phyloP scores from a whole-genome alignment of 208 protist genomes.

The Leishmania turanica region DNA sequence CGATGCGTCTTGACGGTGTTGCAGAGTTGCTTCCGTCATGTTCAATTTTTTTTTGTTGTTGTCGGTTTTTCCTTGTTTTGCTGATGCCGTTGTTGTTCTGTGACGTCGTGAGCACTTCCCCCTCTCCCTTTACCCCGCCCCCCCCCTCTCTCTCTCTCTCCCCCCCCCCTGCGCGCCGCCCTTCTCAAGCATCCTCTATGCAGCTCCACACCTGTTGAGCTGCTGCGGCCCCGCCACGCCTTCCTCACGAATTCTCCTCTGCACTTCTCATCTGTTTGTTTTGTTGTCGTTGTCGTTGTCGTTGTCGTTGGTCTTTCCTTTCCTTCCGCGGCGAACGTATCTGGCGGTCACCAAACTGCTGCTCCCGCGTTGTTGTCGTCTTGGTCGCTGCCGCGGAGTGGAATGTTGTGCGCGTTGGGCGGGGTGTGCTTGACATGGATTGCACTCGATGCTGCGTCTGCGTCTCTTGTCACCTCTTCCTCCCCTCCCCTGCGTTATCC shows the following conservation, averaged over 20 bases:
- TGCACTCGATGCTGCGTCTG: constrained; percentile 1
- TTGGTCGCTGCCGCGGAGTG: too few species aligned
- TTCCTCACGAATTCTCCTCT: too few species aligned
- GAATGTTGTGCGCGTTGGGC: neutral
- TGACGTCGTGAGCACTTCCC: too few species aligned
- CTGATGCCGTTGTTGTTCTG: too few species aligned
- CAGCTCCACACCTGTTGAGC: neutral
- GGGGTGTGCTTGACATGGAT: constrained; percentile 1
- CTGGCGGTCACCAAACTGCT: neutral
- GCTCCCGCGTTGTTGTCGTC: neutral
- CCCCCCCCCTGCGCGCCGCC: too few species aligned
- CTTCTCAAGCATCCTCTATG: neutral
- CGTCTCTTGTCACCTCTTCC: neutral
- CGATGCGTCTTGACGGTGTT: too few species aligned
- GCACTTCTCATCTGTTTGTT: neutral
- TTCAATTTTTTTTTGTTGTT: too few species aligned
- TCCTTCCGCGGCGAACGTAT: neutral
- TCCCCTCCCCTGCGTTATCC: neutral
- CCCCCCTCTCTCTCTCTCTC: too few species aligned
- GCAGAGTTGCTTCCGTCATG: too few species aligned
- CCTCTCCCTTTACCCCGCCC: too few species aligned
- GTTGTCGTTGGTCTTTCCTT: neutral
- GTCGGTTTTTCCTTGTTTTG: too few species aligned
- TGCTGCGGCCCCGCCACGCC: too few species aligned
- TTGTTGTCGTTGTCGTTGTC: neutral